Evolutionary conservation across 768 basidiomycete genomes (phyloP), one percentile per base, ranked within the genome.

Genomic region (Mycena olivaceomarginata): DNA sequence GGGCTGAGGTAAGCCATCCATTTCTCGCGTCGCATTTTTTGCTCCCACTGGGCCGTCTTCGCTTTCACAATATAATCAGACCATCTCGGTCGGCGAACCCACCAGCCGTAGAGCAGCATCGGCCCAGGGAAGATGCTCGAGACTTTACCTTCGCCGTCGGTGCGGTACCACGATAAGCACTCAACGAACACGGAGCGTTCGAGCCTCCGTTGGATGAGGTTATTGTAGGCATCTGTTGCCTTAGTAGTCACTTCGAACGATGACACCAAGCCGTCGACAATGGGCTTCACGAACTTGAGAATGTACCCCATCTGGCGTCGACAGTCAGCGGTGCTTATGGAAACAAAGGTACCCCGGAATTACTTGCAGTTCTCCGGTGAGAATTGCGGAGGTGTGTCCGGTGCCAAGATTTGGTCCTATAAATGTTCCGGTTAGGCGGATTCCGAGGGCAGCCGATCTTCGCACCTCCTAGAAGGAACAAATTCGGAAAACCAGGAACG

Each of bases 401-500:
- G 66, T 39, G 20, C 31, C 12, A 8, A 22, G 31, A 37, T 67
- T 67, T 11, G 51, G 48, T 20, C 66, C 51, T 53, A 51, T n/a
- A 5, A 37, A 39, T 10, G 39, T 39, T 39, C 20, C 4, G 16
- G 45, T 22, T 8, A 51, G 48, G n/a, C 20, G 5, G 10, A 9
- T 37, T 51, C 84, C 82, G 83, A 91, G 87, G 79, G 93, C 93
- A 11, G 10, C 9, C 18, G 6, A 22, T 69, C 1, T 5, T 79
- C 83, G 37, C 60, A 87, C 90, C 90, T 31, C 83, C 81, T 4
- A 90, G 65, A 25, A 85, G 80, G 78, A 83, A 90, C 71, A 89
- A 85, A 76, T 90, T 90, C 0, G 90, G 90, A 79, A 91, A 91
- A 10, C 86, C 87, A 31, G 90, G 88, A 9, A 88, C 72, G 2